These are phyloP conservation scores for Rehmannia glutinosa DNA, from an alignment of 257 asterid genomes.

Conservation along the genomic window DNA sequence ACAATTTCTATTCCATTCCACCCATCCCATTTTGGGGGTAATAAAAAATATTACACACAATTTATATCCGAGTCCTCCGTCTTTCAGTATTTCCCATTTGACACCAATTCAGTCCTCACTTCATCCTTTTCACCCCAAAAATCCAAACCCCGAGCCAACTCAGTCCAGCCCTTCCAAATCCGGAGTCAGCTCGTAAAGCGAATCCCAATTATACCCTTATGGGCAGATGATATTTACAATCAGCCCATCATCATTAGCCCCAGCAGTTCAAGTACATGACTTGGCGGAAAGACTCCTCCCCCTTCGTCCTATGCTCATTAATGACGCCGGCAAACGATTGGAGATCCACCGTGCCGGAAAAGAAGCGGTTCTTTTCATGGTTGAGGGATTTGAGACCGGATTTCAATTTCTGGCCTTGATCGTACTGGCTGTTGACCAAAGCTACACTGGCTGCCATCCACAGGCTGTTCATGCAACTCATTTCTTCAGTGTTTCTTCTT, in stretches of 20 bases:
- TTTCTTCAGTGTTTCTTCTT: background rate
- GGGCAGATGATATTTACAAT: background rate
- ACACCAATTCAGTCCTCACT: background rate
- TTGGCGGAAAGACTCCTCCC: constrained; percentile 62
- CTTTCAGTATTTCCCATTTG: background rate
- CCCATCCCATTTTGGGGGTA: background rate
- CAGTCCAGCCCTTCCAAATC: constrained; percentile 12
- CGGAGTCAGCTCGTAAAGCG: background rate
- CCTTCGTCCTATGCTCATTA: constrained; percentile 23
- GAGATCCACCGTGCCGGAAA: constrained; percentile 23
- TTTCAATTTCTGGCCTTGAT: constrained; percentile 36
- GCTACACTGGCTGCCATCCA: constrained; percentile 55
- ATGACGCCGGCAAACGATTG: background rate
- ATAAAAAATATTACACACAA: background rate
- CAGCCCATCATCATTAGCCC: constrained; percentile 27
- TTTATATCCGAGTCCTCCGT: constrained; percentile 14
- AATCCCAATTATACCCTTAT: background rate
- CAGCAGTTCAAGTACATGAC: constrained; percentile 74
- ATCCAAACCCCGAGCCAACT: constrained; percentile 13
- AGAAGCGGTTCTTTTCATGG: constrained; percentile 30
- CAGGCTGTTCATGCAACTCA: constrained; percentile 31
- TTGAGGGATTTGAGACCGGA: constrained; percentile 35
- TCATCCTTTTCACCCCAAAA: too few species aligned
- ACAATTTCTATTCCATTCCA: background rate
- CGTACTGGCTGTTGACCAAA: constrained; percentile 39